phyloP scores from a whole-genome alignment of 2,329 filamentous ascomycete genomes.

The Colletotrichum sp. region DNA sequence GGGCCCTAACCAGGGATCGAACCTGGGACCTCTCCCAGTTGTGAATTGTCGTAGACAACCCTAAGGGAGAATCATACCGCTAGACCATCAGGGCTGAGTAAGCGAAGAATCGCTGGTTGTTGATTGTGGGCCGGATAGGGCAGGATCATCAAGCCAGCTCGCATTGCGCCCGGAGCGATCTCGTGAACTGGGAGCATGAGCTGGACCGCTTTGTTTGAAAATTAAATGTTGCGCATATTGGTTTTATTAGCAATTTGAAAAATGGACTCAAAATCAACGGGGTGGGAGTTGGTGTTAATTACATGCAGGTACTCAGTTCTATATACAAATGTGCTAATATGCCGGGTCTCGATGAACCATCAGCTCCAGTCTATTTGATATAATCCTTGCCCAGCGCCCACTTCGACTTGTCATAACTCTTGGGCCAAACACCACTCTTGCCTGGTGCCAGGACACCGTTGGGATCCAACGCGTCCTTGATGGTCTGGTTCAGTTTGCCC shows the following conservation, averaged over 20 bases:
- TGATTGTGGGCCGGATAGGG: fast-evolving
- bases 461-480: slow-evolving; percentile 51
- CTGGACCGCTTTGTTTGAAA: fast-evolving
- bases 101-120: not conserved
- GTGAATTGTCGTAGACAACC: not conserved
- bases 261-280: not conserved
- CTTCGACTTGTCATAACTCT: slow-evolving; percentile 19
- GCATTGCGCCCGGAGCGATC: not conserved
- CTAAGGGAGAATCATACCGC: slow-evolving; percentile 20
- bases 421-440: slow-evolving; percentile 41
- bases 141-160: fast-evolving
- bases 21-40: slow-evolving; percentile 14
- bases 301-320: not conserved
- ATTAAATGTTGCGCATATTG: not conserved
- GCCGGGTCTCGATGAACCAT: not conserved
- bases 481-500: slow-evolving; percentile 46
- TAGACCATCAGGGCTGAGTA: slow-evolving; percentile 12
- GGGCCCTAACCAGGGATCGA: slow-evolving; percentile 14
- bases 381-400: slow-evolving; percentile 7
- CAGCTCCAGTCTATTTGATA: not conserved
- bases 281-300: not conserved
- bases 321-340: not conserved
- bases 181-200: not conserved
- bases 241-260: not conserved
- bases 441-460: slow-evolving; percentile 41